Evolutionary conservation across 768 basidiomycete genomes (phyloP).

Genomic region (Auricularia sp.): DNA sequence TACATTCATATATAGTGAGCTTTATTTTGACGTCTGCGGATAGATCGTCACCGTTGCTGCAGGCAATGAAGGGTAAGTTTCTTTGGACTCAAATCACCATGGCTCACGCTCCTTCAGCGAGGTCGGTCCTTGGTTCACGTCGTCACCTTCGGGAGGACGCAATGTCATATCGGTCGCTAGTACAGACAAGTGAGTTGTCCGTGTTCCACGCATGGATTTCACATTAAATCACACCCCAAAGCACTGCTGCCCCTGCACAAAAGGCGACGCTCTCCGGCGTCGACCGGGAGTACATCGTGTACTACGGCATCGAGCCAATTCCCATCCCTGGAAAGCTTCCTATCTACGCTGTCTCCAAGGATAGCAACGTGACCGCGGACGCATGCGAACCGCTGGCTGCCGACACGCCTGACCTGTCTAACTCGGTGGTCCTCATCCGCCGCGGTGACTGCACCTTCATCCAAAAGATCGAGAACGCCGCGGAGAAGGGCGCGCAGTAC

Average conservation of each 20-base stretch:
- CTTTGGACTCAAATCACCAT: background rate
- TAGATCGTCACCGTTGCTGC: constrained; percentile 51
- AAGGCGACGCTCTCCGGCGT: background rate
- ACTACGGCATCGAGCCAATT: background rate
- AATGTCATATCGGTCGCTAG: constrained; percentile 37
- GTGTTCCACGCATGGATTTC: background rate
- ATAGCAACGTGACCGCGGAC: constrained; percentile 42
- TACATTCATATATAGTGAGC: no score
- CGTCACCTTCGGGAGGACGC: constrained; percentile 41
- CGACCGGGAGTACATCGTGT: background rate
- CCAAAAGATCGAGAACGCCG: background rate
- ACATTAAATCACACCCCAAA: background rate
- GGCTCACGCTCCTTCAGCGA: constrained; percentile 14
- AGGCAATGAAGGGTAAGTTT: constrained; percentile 21
- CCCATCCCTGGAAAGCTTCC: constrained; percentile 34
- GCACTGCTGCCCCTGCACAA: background rate
- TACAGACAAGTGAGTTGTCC: constrained; percentile 32
- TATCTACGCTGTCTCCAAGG: constrained; percentile 50
- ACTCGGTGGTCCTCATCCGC: constrained; percentile 45
- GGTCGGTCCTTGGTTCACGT: constrained; percentile 54
- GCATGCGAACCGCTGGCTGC: constrained; percentile 50
- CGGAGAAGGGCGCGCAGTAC: background rate
- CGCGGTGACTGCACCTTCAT: constrained; percentile 52
- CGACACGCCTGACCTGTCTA: constrained; percentile 42
- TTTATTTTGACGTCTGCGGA: background rate